Base-by-base conservation (phyloP, 805 yeast species). In the Yamadazyma insecticola region DNA sequence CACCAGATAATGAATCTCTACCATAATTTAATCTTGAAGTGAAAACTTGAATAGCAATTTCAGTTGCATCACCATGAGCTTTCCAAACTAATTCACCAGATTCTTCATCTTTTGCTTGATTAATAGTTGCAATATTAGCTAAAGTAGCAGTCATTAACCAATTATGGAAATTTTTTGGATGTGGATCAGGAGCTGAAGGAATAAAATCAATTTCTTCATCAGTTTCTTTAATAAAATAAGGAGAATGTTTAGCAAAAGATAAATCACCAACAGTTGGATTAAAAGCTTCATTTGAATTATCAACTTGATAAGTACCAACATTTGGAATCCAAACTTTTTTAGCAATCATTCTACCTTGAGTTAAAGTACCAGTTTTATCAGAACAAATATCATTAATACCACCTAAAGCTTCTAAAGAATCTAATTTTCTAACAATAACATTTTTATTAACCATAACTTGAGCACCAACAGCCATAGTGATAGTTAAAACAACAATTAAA, bases 21-120 rank as follows among this genome's bases (percentile, higher is more conserved):
- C 70, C 67, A 39, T 57, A 63, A 18, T 68, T 70, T 39, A 80
- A 59, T 46, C 88, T 72, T 9, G 77, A 59, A 14, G 79, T 72
- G 49, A 81, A 83, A 1, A 85, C 90, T 48, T 84, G 90, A 39
- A 86, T 80, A 3, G 95, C 94, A 47, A 82, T 78, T 59, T 86
- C 95, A 3, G 95, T 86, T 24, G 95, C 90, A 51, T 86, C 95
- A 37, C 95, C 95, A 50, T 44, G 65, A 19, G 51, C 66, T 40
- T 51, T 63, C 71, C 71, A 47, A 30, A 41, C 54, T 38, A 53
- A 32, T 26, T 57, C 57, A 4, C 53, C 57, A 17, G 53, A 43
- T 17, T 48, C 51, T 21, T 43, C 53, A 33, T 62, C 58, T 27
- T 41, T 44, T 14, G 56, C 16, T 36, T 49, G 49, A 15, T 55